Base-by-base conservation (phyloP, 2,329 filamentous ascomycete genomes). In the Beauveria sp. region DNA sequence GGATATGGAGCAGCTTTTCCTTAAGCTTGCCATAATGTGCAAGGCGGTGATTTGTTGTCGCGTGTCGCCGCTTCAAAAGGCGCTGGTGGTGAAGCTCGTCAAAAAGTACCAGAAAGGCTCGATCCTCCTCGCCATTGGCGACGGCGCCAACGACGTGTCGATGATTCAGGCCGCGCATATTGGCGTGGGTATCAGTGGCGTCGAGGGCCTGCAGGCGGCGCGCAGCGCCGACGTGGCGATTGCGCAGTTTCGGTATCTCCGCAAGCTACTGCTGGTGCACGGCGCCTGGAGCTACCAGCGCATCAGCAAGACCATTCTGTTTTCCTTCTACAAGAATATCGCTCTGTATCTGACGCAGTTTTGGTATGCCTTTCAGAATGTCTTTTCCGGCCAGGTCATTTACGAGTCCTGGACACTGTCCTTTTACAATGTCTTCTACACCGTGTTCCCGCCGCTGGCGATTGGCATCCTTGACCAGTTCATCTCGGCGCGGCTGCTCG, bases 101-200 rank as follows among this genome's bases (percentile, higher is more conserved):
- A 99, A 98, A 77, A 91, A 92, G 67, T 85, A 85, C 67, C 91
- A 96, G 73, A 85, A 95, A 67, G 90, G 97, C 72, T 86, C 91
- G 14, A 92, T 99, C 67, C 86, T 97, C 59, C 85, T 99, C 56
- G 95, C 95, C 57, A 97, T 99, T 73, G 95, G 95, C 67, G 95
- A 99, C 70, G 95, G 95, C 66, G 95, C 95, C 52, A 99, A 99
- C 76, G 95, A 99, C 71, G 95, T 99, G n/a, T 97, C 93, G 20
- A 99, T 99, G 95, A 99, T 99, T 61, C 95, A 99, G 78, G 95
- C 95, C 12, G 95, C 95, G 14, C 95, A 99, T 73, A 96, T 99
- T 66, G 95, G 95, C 66, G 91, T 99, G 50, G 95, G 95, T 75
- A 99, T 99, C 74, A 96, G 92, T 71, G 95, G 95, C 75, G 85